Evolutionary conservation across 208 protist species (phyloP), one percentile per base, ranked within the genome.

Genomic region (Leishmania aethiopica): DNA sequence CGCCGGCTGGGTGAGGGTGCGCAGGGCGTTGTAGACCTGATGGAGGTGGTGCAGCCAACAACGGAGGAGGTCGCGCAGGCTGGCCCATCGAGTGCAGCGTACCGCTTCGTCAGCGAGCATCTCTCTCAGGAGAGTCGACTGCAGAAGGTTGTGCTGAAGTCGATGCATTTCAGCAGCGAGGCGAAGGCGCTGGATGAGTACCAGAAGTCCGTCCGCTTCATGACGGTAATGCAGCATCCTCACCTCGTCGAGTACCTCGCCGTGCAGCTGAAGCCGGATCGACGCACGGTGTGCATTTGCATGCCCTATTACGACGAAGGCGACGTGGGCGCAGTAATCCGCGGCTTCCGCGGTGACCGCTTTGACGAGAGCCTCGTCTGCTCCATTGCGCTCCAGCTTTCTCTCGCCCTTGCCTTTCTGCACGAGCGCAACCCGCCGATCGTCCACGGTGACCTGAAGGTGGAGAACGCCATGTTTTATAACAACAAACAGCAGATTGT

Each of bases 231-330:
- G 83, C 75, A 85, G 42, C 78, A 94, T 70, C 79, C 89, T 40
- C 89, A 93, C 79, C 79, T 96, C 6, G 87, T 95, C n/a, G 86
- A 94, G 84, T 96, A 96, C 81, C 79, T 95, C 28, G 90, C 89
- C 28, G 91, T 95, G 79, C 90, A 92, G 67, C 78, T 95, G n/a
- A 80, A 85, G 53, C 90, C 87, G 10, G 81, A 91, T 70, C 70
- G 83, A 59, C 79, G 60, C n/a, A 88, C 88, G 17, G 80, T 94
- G 59, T 82, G 89, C 53, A 77, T 97, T 6, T 82, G 93, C 57
- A 97, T 97, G 94, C 93, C 93, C 28, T 95, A 86, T 78, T 95
- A 96, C 84, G 45, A 73, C 6, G 91, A 93, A 59, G 91, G 93
- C 5, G 88, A 94, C 83, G 75, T 97, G 28, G 82, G 80, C 19